Conservation (phyloP, 2,329 filamentous ascomycete genomes). For the Aurifilum marmelostoma region DNA sequence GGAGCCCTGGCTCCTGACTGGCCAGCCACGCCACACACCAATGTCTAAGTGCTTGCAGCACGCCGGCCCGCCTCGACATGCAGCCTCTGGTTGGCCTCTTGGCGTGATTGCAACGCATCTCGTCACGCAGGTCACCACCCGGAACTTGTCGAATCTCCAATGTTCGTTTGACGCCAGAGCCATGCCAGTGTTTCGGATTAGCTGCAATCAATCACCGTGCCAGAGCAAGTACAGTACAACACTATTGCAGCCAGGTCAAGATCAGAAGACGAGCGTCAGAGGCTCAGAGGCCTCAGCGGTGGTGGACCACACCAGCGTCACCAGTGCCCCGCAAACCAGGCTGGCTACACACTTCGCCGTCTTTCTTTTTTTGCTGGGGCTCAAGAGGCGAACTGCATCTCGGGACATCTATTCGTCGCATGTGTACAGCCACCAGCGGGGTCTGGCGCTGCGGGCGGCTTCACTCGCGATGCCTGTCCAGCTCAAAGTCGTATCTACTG, state of each 20-base stretch:
- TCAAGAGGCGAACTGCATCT: constrained; percentile 9
- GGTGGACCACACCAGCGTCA: constrained; percentile 22
- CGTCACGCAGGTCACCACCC: constrained; percentile 13
- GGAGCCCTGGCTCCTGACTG: constrained; percentile 17
- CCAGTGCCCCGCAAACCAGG: constrained; percentile 23
- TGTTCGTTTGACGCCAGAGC: constrained; percentile 9
- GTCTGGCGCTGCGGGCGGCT: background rate
- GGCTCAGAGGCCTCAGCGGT: background rate
- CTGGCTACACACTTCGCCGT: constrained; percentile 21
- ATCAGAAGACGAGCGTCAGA: constrained; percentile 10
- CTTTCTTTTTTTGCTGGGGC: background rate
- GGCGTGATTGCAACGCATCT: constrained; percentile 8
- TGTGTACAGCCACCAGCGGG: constrained; percentile 6
- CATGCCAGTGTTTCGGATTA: constrained; percentile 10
- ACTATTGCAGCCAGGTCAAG: constrained; percentile 1
- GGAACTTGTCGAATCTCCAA: constrained; percentile 6
- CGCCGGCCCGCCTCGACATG: constrained; percentile 13
- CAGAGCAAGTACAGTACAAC: background rate
- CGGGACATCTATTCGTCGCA: constrained; percentile 11
- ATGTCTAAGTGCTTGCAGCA: constrained; percentile 21
- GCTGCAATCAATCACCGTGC: background rate
- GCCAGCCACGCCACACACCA: constrained; percentile 2
- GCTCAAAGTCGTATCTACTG: constrained; percentile 5
- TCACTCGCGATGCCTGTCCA: constrained; percentile 11
- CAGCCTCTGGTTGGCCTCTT: constrained; percentile 24